Evolutionary conservation across 1,139 yeast genomes (phyloP), one percentile per base, ranked within the genome.

Genomic region (Hyphopichia wangnamkhiaoensis): DNA sequence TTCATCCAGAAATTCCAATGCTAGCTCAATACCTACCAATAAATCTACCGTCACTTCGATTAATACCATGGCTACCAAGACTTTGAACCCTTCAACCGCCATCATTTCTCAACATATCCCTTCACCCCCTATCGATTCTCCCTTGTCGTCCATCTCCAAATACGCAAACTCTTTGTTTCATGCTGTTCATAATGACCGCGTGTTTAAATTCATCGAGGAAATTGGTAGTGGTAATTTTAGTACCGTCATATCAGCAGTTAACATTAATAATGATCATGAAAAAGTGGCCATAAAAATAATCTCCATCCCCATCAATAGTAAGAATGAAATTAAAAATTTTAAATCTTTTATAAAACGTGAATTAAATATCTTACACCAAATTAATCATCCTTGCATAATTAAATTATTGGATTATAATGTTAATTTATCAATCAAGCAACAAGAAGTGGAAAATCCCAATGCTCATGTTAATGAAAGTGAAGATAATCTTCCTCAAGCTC

Each of bases 271-370:
- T 8, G 42, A 38, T 6, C 15, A 5, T 14, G 47, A 44, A 4
- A 50, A 55, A 31, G 67, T 61, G 33, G 81, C 79, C 16, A 59
- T 69, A 40, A 76, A 71, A 47, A 66, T 77, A 16, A 65, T 72
- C 14, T 44, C 58, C 2, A 55, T 68, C 7, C 76, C 76, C 39
- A 39, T 51, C 26, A 55, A 61, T 40, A 51, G 58, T 44, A 41
- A 54, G 44, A 42, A 45, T 14, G 63, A 61, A 42, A 48, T 68
- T 41, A 43, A 53, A 31, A 67, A 68, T 44, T 70, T 88, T 44
- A 88, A 84, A 52, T 79, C 81, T 42, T 86, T 91, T 14, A 67
- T 91, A 34, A 70, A 74, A 26, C 74, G 98, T 46, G 98, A 93
- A 56, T 60, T 91, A 30, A 82, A 79, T 33, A 79, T 90, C 10